These are phyloP conservation scores for Sugiyamaella xylanicola DNA, from an alignment of 1,139 yeast genomes.

Conservation along the genomic window DNA sequence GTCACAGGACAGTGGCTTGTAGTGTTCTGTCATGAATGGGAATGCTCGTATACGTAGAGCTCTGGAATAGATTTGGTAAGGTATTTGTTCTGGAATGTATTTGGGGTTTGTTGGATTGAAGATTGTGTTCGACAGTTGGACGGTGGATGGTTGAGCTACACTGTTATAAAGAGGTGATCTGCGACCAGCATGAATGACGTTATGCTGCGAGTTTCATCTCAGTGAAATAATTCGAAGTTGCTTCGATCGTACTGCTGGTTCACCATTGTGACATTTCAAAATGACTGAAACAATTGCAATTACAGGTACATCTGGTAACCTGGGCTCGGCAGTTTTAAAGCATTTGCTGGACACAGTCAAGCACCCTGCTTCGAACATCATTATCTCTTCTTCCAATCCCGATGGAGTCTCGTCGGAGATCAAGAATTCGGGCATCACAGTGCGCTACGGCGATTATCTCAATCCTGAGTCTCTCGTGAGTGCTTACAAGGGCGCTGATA, in stretches of 20 bases:
- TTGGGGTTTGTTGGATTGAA: not conserved
- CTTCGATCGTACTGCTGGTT: not conserved
- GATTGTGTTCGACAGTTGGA: not conserved
- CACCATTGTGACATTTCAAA: too few relatives aligned
- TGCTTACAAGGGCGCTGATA: slow-evolving; percentile 11
- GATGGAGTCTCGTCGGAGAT: slow-evolving; percentile 1
- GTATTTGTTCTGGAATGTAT: not conserved
- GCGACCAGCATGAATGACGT: not conserved
- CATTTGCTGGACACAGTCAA: slow-evolving; percentile 13
- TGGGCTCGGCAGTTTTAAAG: slow-evolving; percentile 9
- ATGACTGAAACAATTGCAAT: slow-evolving; percentile 39
- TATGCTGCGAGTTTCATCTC: not conserved
- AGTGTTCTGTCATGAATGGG: too few relatives aligned
- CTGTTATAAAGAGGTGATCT: not conserved
- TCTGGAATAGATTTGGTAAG: not conserved
- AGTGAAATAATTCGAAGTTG: not conserved
- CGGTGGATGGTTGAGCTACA: not conserved
- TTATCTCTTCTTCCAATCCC: slow-evolving; percentile 15
- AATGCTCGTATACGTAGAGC: too few relatives aligned
- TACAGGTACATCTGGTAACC: slow-evolving; percentile 39
- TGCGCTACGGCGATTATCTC: slow-evolving; percentile 15
- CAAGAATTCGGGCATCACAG: slow-evolving; percentile 2
- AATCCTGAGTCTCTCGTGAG: slow-evolving; percentile 9
- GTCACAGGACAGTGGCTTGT: too few relatives aligned
- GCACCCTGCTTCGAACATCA: slow-evolving; percentile 6